Evolutionary conservation across 345 rosid genomes (phyloP).

Genomic region (Eutrema japonicum): DNA sequence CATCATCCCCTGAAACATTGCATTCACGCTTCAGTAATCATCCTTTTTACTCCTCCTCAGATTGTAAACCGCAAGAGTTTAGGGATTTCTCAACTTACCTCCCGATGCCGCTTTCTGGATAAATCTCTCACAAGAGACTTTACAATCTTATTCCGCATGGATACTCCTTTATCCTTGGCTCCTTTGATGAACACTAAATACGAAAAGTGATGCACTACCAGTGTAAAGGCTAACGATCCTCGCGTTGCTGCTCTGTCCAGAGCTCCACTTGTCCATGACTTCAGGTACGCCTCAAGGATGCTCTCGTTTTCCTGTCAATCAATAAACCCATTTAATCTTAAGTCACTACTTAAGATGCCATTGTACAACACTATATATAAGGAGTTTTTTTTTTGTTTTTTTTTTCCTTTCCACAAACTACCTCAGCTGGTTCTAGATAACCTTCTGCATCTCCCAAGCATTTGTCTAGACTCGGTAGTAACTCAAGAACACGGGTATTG

Average conservation of each 20-base stretch:
- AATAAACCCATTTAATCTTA: conserved; percentile 13
- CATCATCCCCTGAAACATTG: conserved; percentile 66
- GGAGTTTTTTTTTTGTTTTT: too few relatives aligned
- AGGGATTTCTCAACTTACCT: conserved; percentile 52
- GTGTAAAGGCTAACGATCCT: conserved; percentile 61
- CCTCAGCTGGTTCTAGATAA: conserved; percentile 87
- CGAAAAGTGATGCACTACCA: conserved; percentile 72
- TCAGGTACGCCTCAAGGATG: conserved; percentile 72
- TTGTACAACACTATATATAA: not conserved
- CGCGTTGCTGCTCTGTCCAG: conserved; percentile 74
- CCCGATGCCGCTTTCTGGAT: conserved; percentile 58
- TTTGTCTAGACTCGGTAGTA: conserved; percentile 74
- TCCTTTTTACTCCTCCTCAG: not conserved
- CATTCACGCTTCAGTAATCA: conserved; percentile 6
- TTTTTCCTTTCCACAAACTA: conserved; percentile 25
- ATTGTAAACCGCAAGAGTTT: not conserved
- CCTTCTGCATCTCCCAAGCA: conserved; percentile 71
- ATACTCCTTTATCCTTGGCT: conserved; percentile 36
- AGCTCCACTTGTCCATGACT: conserved; percentile 79
- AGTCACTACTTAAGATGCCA: not conserved
- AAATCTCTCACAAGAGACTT: conserved; percentile 74
- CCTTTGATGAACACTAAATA: conserved; percentile 55
- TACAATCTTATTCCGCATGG: conserved; percentile 59
- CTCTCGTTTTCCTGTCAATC: conserved; percentile 64
- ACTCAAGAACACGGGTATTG: conserved; percentile 74